Percentiles rank a stretch among this genome's conserved stretches.
Conservation (phyloP, 1,284 basidiomycete species). For the Ceratobasidium papillatum region DNA sequence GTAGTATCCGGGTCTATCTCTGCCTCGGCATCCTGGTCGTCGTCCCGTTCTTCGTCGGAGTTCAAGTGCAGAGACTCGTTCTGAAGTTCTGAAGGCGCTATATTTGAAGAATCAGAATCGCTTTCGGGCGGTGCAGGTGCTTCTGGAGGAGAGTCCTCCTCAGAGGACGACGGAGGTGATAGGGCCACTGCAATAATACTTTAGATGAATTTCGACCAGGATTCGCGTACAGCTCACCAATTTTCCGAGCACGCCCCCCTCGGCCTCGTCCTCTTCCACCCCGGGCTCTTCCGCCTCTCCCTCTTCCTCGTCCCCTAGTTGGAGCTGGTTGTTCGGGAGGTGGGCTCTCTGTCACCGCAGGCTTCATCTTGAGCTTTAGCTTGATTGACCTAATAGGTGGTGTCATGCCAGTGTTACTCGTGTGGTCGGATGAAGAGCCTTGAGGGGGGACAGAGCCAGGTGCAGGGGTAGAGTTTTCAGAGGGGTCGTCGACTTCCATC, state of each 20-base stretch:
- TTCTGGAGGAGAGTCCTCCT: constrained; percentile 25
- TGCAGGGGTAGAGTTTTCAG: constrained; percentile 20
- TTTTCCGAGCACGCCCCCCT: constrained; percentile 20
- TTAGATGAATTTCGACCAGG: background rate
- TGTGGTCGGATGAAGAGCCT: constrained; percentile 10
- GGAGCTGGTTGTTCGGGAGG: constrained; percentile 6
- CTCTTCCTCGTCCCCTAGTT: constrained; percentile 10
- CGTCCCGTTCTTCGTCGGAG: constrained; percentile 54
- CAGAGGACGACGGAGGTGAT: constrained; percentile 2
- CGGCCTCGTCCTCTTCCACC: background rate
- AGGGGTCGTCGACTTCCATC: constrained; percentile 28
- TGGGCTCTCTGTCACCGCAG: background rate
- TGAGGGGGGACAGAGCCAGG: background rate
- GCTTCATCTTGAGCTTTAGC: constrained; percentile 22
- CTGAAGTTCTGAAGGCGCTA: background rate
- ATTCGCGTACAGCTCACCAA: background rate
- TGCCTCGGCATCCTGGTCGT: constrained; percentile 50
- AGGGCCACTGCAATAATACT: background rate
- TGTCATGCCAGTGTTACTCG: constrained; percentile 23
- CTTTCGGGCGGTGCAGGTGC: constrained; percentile 16
- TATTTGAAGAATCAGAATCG: constrained; percentile 20
- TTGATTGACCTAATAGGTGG: constrained; percentile 25
- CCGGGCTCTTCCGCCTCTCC: constrained; percentile 1
- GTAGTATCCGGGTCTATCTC: constrained; percentile 21
- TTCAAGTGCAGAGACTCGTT: background rate